These are phyloP conservation scores for Aspergillus cavernicola DNA, from an alignment of 495 filamentous ascomycete species.

Conservation along the genomic window DNA sequence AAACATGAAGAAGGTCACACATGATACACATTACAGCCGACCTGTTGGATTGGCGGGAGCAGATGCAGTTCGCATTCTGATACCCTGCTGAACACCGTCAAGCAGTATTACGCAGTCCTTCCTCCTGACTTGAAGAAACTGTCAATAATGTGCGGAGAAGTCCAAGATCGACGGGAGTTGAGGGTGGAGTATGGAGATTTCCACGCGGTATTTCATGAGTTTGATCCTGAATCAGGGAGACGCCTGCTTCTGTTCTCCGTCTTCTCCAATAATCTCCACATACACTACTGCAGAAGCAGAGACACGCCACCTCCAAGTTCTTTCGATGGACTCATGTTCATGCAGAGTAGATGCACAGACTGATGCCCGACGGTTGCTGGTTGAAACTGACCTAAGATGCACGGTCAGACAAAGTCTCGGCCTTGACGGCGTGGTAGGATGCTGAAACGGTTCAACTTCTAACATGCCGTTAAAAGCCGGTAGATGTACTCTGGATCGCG, in stretches of 20 bases:
- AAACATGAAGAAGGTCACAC: background rate
- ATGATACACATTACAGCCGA: background rate
- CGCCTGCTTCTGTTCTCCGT: background rate
- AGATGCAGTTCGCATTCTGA: background rate
- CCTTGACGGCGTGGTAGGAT: background rate
- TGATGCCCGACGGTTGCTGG: background rate
- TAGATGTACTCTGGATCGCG: background rate
- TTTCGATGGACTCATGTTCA: background rate
- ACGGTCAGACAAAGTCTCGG: background rate
- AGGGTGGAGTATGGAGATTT: conserved; percentile 2
- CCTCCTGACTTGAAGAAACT: background rate
- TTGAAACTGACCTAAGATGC: background rate
- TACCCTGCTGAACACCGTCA: background rate
- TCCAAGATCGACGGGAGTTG: background rate
- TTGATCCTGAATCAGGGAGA: background rate
- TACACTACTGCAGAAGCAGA: background rate
- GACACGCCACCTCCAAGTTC: background rate
- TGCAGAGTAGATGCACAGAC: background rate
- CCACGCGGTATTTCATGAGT: background rate
- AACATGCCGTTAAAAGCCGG: too few relatives aligned
- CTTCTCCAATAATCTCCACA: background rate
- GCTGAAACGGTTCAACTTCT: too few relatives aligned
- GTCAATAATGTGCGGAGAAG: conserved; percentile 3
- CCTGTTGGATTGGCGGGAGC: background rate
- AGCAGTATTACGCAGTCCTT: background rate